Base-by-base conservation (phyloP, 345 rosid genomes). In the Populus pruinosa region DNA sequence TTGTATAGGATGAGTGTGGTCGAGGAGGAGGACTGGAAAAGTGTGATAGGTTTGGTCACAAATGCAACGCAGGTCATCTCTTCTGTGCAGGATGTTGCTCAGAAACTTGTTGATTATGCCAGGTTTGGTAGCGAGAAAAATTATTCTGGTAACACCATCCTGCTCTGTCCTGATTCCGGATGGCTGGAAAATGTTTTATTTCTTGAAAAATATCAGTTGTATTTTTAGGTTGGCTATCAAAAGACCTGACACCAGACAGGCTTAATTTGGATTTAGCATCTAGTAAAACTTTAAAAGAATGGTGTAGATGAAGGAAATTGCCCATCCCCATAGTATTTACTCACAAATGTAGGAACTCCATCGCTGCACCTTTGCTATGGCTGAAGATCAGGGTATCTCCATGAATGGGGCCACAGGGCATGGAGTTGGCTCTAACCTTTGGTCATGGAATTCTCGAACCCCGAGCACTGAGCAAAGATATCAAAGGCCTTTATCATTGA, bases 21-120 rank as follows among this genome's bases (percentile, higher is more conserved):
- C 59, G 97, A 96, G 81, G 88, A 92, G 83, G 92, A 82, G 80
- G 98, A 92, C 77, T 93, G 98, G 98, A 93, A 87, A 85, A 85
- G 88, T 55, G 79, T 93, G 10, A 71, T 90, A 61, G 96, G 88
- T 76, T 74, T 91, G 86, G 91, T 93, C 65, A 73, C 97, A 77
- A 93, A 95, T 76, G 96, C 99, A 4, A 93, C 91, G 82, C 97
- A 86, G 84, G 93, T 92, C 25, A 91, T 93, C 59, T 81, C 92
- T 72, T 92, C 93, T 18, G 92, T 89, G 77, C 98, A 93, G 86
- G 98, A 92, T 69, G 98, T 88, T 79, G 96, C 96, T 81, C 62
- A 87, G 63, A 96, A 93, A 83, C 94, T 93, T 67, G 92, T 88
- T 56, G 94, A 93, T 76, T 92, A 85, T 88, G 94, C 98, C 41